Conservation (phyloP, 768 basidiomycete genomes). For the Naganishia vishniacii region DNA sequence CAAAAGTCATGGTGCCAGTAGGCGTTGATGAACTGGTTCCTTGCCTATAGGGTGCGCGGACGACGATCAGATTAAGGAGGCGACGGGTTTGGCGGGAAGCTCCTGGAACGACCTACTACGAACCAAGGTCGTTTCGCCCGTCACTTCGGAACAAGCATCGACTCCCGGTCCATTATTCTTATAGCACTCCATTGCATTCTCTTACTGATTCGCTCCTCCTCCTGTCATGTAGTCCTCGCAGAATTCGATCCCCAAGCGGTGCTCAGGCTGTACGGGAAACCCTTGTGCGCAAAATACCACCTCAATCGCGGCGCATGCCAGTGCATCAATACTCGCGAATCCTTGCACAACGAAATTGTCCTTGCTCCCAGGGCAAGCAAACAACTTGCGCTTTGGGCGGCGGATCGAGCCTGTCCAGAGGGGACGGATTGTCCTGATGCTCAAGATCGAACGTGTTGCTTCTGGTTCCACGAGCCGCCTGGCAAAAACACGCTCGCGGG, state of each 20-base stretch:
- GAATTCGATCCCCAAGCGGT: neutral
- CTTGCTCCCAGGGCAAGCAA: neutral
- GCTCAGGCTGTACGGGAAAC: neutral
- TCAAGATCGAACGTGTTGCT: neutral
- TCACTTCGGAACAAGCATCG: neutral
- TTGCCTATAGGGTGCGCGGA: too few species aligned
- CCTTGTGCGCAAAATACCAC: slow-evolving; percentile 12
- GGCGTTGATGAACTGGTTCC: too few species aligned
- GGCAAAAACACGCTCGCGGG: too few species aligned
- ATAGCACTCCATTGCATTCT: too few species aligned
- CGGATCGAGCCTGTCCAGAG: slow-evolving; percentile 5
- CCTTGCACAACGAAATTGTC: neutral
- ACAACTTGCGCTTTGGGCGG: slow-evolving; percentile 11
- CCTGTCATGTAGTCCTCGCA: too few species aligned
- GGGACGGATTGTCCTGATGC: neutral
- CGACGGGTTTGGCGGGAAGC: too few species aligned
- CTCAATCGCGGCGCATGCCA: slow-evolving; percentile 4
- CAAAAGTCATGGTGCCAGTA: too few species aligned
- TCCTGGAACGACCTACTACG: too few species aligned
- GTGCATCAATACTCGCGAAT: neutral
- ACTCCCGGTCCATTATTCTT: too few species aligned
- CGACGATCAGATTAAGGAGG: too few species aligned
- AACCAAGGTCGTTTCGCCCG: too few species aligned
- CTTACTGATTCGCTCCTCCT: too few species aligned
- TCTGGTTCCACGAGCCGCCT: slow-evolving; percentile 12